A percentile compares a stretch with the other conserved stretches of the same genome.
Conservation (phyloP, 2,329 filamentous ascomycete species). For the Setomelanomma holmii region DNA sequence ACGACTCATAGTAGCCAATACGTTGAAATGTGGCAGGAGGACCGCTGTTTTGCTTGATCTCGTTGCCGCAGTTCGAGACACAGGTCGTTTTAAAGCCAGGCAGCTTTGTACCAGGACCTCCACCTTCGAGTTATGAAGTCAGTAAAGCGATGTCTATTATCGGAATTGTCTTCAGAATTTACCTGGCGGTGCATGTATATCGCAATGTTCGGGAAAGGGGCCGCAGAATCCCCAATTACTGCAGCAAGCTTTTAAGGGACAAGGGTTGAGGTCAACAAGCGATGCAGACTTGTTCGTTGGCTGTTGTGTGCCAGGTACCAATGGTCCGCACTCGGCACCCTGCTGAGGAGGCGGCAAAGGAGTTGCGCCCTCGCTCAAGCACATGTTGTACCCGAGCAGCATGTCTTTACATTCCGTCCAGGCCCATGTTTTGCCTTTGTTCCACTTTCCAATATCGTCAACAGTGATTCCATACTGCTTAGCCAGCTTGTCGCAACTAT, state of each 20-base stretch:
- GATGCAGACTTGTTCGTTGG: not conserved
- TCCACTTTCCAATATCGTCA: not conserved
- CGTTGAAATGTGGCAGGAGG: not conserved
- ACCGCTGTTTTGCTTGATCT: not conserved
- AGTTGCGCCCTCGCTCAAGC: not conserved
- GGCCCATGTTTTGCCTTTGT: not conserved
- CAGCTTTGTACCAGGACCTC: not conserved
- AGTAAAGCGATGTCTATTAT: too few relatives aligned
- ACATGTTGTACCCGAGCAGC: not conserved
- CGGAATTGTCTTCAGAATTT: too few relatives aligned
- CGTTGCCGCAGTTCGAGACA: not conserved
- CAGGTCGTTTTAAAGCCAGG: not conserved
- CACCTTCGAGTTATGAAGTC: not conserved
- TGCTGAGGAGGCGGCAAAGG: not conserved
- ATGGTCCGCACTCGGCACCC: not conserved
- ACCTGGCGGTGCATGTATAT: too few relatives aligned
- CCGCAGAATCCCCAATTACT: not conserved
- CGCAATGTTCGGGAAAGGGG: not conserved
- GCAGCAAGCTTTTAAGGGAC: not conserved
- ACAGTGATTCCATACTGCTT: not conserved
- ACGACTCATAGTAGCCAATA: not conserved
- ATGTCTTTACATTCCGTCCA: not conserved
- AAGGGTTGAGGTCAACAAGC: not conserved
- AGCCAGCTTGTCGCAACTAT: not conserved
- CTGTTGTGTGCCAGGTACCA: not conserved